Conservation (phyloP, 495 filamentous ascomycete genomes). For the Podospora didyma region DNA sequence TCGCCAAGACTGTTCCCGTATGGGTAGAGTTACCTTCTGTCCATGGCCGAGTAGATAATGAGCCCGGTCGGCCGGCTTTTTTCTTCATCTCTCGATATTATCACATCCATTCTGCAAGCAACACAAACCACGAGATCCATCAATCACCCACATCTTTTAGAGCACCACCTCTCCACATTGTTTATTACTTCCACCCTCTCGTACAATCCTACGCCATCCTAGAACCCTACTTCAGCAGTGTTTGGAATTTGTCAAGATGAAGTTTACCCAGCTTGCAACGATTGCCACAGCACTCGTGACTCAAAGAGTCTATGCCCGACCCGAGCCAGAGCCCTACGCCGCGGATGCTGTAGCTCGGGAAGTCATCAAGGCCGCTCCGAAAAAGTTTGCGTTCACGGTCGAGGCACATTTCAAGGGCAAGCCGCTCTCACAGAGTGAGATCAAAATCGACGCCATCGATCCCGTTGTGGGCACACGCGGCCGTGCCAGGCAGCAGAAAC, state of each 20-base stretch:
- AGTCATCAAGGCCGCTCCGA: too few relatives aligned
- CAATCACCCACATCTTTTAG: too few relatives aligned
- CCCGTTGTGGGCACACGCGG: background rate
- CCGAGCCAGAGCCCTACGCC: too few relatives aligned
- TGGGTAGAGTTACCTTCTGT: too few relatives aligned
- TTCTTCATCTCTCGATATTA: too few relatives aligned
- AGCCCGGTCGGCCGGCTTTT: too few relatives aligned
- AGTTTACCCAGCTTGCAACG: constrained; percentile 2
- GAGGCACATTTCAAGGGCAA: constrained; percentile 22
- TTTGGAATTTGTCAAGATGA: constrained; percentile 7
- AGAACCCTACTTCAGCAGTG: too few relatives aligned
- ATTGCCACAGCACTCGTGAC: constrained; percentile 14
- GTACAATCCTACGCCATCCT: background rate
- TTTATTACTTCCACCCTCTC: background rate
- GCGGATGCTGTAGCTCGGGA: too few relatives aligned
- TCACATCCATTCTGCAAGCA: too few relatives aligned
- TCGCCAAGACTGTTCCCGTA: too few relatives aligned
- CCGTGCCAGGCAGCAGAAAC: background rate
- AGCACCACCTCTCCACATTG: background rate
- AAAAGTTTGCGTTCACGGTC: constrained; percentile 19
- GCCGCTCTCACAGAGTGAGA: constrained; percentile 19
- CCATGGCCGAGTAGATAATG: too few relatives aligned
- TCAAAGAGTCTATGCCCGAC: constrained; percentile 14
- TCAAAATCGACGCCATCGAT: constrained; percentile 23
- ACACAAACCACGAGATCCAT: too few relatives aligned